Conservation (phyloP, 163 green algal genomes). For the Prototheca stagnorum region DNA sequence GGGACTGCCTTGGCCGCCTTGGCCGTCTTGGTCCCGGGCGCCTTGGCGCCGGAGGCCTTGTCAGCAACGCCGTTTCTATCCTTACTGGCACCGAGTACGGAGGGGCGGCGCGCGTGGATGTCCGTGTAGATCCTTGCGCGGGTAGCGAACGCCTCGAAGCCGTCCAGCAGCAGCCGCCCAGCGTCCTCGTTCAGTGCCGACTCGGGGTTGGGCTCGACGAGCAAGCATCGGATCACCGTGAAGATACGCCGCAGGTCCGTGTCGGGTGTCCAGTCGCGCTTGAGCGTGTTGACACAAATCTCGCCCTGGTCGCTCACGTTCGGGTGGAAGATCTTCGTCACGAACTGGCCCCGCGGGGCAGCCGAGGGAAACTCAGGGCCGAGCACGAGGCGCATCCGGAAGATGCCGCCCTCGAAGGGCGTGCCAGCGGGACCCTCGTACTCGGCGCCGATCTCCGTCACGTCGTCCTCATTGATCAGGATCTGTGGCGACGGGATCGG, state of each 20-base stretch:
- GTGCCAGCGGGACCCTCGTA: slow-evolving; percentile 73
- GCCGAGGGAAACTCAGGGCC: slow-evolving; percentile 56
- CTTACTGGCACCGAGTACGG: slow-evolving; percentile 9
- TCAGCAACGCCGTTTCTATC: not conserved
- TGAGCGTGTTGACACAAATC: slow-evolving; percentile 97
- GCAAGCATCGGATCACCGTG: slow-evolving; percentile 76
- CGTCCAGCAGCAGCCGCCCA: slow-evolving; percentile 81
- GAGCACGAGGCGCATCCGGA: slow-evolving; percentile 70
- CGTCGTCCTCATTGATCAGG: slow-evolving; percentile 73
- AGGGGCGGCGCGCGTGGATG: slow-evolving; percentile 53
- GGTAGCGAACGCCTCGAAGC: slow-evolving; percentile 70
- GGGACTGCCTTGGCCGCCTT: not conserved
- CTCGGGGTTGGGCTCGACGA: slow-evolving; percentile 89
- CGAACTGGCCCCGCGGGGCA: slow-evolving; percentile 74
- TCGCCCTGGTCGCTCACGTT: slow-evolving; percentile 84
- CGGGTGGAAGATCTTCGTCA: slow-evolving; percentile 86
- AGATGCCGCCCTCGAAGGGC: slow-evolving; percentile 76
- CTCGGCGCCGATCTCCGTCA: slow-evolving; percentile 70
- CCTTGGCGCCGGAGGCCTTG: not conserved
- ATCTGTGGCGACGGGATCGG: too few species aligned
- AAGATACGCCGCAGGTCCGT: slow-evolving; percentile 56
- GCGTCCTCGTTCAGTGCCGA: slow-evolving; percentile 95
- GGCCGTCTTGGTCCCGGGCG: not conserved
- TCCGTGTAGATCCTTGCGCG: slow-evolving; percentile 77
- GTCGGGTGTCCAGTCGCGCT: slow-evolving; percentile 71